A percentile compares a stretch with the other conserved stretches of the same genome.
These are phyloP conservation scores for Candolleomyces eurysporus DNA, from an alignment of 768 basidiomycete species.

Conservation along the genomic window DNA sequence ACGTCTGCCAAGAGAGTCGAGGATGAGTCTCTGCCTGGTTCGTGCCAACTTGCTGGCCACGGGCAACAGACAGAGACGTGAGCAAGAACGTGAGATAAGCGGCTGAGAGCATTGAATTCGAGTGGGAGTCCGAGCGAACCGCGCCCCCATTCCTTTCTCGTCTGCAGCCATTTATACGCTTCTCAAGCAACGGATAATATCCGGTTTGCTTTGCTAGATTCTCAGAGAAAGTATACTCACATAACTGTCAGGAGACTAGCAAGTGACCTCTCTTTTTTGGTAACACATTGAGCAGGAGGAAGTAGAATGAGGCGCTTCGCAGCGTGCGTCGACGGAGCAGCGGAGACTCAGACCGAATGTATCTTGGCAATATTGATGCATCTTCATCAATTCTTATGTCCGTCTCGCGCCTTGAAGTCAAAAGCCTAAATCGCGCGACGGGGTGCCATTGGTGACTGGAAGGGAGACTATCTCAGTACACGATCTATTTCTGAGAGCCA, in stretches of 20 bases:
- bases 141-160: too few species aligned
- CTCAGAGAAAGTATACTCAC: neutral
- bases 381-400: conserved; percentile 4
- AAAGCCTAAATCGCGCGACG: too few species aligned
- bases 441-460: neutral
- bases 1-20: conserved; percentile 36
- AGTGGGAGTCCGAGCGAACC: neutral
- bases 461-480: neutral
- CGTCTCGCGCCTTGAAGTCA: neutral
- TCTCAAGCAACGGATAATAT: neutral
- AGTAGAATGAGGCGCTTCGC: neutral
- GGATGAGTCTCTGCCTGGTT: conserved; percentile 45
- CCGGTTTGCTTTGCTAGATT: neutral
- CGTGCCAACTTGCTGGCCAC: conserved; percentile 46
- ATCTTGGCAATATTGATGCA: neutral
- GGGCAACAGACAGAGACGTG: conserved; percentile 25
- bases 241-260: too few species aligned
- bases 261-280: too few species aligned
- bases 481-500: too few species aligned
- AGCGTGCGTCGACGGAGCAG: too few species aligned
- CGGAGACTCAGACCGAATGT: neutral
- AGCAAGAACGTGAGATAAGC: conserved; percentile 3
- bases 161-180: neutral
- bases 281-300: neutral
- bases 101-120: neutral